A percentile compares a stretch with the other conserved stretches of the same genome.
Evolutionary conservation across 2,329 filamentous ascomycete species (phyloP).

Genomic region (Alternaria dauci): DNA sequence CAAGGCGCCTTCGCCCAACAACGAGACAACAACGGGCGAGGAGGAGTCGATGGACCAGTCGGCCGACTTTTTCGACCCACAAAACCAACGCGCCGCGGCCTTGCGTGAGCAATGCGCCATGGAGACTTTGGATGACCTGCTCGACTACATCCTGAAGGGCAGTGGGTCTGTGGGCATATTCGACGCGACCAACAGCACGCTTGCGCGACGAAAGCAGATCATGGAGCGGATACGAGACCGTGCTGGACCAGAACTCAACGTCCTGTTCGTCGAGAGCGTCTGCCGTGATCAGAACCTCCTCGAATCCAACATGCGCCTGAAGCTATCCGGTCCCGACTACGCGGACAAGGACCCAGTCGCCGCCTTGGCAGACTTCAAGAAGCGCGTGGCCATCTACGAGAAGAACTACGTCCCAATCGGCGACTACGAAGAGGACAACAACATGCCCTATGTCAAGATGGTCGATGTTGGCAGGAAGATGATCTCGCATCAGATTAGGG

Average conservation of each 20-base stretch:
- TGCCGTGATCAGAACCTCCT: conserved; percentile 85
- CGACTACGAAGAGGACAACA: conserved; percentile 86
- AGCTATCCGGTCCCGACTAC: conserved; percentile 95
- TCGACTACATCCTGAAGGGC: conserved; percentile 84
- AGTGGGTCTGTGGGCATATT: conserved; percentile 93
- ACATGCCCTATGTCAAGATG: conserved; percentile 97
- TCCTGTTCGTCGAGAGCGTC: conserved; percentile 94
- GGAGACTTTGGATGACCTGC: conserved; percentile 87
- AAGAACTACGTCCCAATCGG: conserved; percentile 92
- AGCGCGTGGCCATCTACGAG: conserved; percentile 90
- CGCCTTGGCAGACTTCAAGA: conserved; percentile 89
- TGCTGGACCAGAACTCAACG: conserved; percentile 84
- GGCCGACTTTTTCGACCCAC: conserved; percentile 91
- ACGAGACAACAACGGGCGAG: conserved; percentile 31
- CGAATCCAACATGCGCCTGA: conserved; percentile 96
- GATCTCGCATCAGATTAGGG: conserved; percentile 86
- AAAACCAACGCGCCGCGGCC: conserved; percentile 81
- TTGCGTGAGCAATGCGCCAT: conserved; percentile 91
- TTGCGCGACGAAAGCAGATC: conserved; percentile 81
- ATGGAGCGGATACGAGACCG: conserved; percentile 82
- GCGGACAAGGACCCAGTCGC: conserved; percentile 87
- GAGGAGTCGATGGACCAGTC: conserved; percentile 79
- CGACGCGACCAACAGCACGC: conserved; percentile 96
- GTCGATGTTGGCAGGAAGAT: conserved; percentile 96
- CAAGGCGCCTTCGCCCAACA: conserved; percentile 30